Conservation (phyloP, 2,329 filamentous ascomycete genomes). For the Cadophora gregata region DNA sequence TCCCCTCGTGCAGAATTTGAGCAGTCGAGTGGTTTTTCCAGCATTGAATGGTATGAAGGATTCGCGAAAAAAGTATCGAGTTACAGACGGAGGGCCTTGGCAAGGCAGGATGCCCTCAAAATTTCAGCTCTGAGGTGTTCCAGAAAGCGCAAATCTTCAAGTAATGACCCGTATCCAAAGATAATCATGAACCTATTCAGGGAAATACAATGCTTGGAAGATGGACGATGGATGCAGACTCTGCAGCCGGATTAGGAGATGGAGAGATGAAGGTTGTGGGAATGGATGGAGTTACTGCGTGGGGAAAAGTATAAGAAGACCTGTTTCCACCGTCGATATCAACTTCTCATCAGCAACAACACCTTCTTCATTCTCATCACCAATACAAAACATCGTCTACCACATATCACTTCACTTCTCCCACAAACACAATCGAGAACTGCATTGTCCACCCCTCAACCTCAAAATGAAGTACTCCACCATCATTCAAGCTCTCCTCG, state of each 20-base stretch:
- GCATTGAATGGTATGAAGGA: background rate
- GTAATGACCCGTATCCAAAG: background rate
- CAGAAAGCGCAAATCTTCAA: background rate
- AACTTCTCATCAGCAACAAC: background rate
- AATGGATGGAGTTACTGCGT: background rate
- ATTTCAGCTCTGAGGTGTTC: background rate
- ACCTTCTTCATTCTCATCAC: background rate
- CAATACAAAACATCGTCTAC: background rate
- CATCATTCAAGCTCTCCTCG: background rate
- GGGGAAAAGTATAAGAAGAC: constrained; percentile 4
- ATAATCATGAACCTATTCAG: background rate
- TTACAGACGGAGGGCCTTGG: background rate
- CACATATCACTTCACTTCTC: background rate
- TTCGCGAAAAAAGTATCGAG: background rate
- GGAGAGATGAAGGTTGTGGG: background rate
- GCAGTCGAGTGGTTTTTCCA: background rate
- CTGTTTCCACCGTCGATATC: background rate
- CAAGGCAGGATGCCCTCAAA: constrained; percentile 6
- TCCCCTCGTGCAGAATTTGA: background rate
- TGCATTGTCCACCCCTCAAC: background rate
- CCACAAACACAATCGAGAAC: background rate
- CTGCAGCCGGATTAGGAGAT: background rate
- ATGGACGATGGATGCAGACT: background rate
- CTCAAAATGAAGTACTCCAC: constrained; percentile 13
- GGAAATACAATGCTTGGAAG: background rate